phyloP scores from a whole-genome alignment of 495 filamentous ascomycete species.

The Lophiotrema nucula region DNA sequence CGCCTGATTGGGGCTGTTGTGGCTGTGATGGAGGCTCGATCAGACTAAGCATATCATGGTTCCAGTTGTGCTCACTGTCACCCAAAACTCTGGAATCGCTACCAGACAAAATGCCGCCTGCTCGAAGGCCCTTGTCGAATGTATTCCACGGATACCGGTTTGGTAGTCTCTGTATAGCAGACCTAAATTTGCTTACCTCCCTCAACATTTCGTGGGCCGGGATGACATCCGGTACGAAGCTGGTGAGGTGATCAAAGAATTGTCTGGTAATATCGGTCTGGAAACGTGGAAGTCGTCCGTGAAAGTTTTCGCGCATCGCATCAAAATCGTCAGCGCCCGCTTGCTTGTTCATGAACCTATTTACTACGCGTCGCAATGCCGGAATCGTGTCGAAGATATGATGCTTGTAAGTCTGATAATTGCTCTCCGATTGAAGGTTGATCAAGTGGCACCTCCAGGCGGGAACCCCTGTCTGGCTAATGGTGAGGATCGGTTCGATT shows the following conservation, averaged over 20 bases:
- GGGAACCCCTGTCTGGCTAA: slow-evolving; percentile 9
- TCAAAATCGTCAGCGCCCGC: slow-evolving; percentile 7
- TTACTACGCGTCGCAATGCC: neutral
- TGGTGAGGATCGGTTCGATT: neutral
- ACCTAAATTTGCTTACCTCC: neutral
- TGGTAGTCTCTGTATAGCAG: neutral
- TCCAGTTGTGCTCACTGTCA: too few relatives aligned
- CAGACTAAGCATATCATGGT: too few relatives aligned
- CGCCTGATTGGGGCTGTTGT: too few relatives aligned
- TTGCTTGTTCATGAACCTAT: neutral
- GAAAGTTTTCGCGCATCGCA: too few relatives aligned
- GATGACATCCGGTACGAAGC: neutral
- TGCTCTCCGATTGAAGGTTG: slow-evolving; percentile 1
- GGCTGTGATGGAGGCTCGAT: too few relatives aligned
- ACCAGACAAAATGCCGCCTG: slow-evolving; percentile 6
- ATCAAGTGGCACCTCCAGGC: neutral
- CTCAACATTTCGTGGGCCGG: too few relatives aligned
- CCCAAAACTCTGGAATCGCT: too few relatives aligned
- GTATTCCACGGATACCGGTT: slow-evolving; percentile 6
- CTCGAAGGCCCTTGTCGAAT: slow-evolving; percentile 15
- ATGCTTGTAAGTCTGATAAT: neutral
- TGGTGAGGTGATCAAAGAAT: neutral
- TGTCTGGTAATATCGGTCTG: neutral
- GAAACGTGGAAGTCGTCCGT: too few relatives aligned
- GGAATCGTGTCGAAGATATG: slow-evolving; percentile 2